These are phyloP conservation scores for Panaeolus papilionaceus DNA, from an alignment of 768 basidiomycete genomes.

Conservation along the genomic window DNA sequence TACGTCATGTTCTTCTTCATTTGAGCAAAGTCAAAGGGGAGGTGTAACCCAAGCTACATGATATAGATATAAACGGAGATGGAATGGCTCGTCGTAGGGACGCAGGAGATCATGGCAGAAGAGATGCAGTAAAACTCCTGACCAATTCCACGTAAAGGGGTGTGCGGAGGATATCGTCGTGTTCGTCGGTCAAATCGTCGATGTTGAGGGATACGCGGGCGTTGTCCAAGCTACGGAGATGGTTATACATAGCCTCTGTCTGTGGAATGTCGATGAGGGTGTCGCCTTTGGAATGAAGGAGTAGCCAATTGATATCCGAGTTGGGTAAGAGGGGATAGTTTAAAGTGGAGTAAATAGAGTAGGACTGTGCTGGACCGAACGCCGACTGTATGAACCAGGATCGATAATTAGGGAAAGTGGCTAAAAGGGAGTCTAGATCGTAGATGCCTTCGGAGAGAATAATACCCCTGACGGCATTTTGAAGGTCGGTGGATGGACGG, in stretches of 20 bases:
- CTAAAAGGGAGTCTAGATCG: constrained; percentile 70
- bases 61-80: constrained; percentile 1
- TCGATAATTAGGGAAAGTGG: constrained; percentile 70
- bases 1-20: background rate
- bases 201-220: constrained; percentile 36
- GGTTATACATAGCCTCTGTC: constrained; percentile 62
- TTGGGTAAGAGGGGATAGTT: constrained; percentile 43
- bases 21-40: background rate
- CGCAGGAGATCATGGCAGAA: background rate
- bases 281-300: constrained; percentile 80
- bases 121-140: constrained; percentile 35
- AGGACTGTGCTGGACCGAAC: constrained; percentile 61
- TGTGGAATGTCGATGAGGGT: constrained; percentile 69
- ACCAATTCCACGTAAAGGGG: constrained; percentile 55
- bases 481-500: constrained; percentile 48
- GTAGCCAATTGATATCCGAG: constrained; percentile 61
- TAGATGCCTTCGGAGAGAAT: constrained; percentile 81
- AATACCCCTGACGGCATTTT: constrained; percentile 56
- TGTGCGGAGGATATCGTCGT: constrained; percentile 56
- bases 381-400: constrained; percentile 71
- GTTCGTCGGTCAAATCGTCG: constrained; percentile 54
- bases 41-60: background rate
- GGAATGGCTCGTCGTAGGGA: background rate
- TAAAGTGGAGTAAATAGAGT: constrained; percentile 52
- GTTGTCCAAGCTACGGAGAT: constrained; percentile 46